Conservation (phyloP, 768 basidiomycete genomes). For the Coprinopsis marcescibilis region DNA sequence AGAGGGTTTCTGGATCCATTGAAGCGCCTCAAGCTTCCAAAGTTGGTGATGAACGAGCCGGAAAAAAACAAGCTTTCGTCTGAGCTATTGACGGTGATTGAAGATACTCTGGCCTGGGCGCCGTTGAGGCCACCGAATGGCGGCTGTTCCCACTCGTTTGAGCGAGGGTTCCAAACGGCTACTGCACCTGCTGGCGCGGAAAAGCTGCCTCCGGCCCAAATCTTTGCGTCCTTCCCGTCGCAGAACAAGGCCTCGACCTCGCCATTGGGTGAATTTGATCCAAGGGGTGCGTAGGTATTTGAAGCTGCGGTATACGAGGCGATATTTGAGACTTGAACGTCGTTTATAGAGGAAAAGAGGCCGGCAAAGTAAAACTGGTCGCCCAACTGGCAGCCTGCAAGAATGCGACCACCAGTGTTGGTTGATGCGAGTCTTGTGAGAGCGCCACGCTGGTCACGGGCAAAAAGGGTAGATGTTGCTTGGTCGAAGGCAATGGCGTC, state of each 20-base stretch:
- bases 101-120: conserved; percentile 57
- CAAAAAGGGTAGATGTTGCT: conserved; percentile 64
- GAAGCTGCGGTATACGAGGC: conserved; percentile 66
- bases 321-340: conserved; percentile 59
- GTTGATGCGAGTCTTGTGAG: conserved; percentile 71
- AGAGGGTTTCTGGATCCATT: conserved; percentile 80
- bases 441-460: conserved; percentile 58
- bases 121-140: conserved; percentile 82
- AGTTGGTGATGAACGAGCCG: conserved; percentile 80
- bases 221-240: conserved; percentile 53
- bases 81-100: conserved; percentile 72
- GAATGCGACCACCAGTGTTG: conserved; percentile 72
- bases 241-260: conserved; percentile 72
- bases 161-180: conserved; percentile 63
- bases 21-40: conserved; percentile 43
- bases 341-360: conserved; percentile 68
- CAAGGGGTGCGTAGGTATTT: conserved; percentile 55
- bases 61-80: conserved; percentile 76
- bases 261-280: conserved; percentile 67
- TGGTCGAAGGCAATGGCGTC: conserved; percentile 58
- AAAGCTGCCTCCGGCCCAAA: conserved; percentile 81
- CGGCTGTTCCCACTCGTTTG: conserved; percentile 66
- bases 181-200: conserved; percentile 61
- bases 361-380: conserved; percentile 78
- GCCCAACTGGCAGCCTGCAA: conserved; percentile 65